Conservation (phyloP, 108 stramenopile species). For the Thalassiosira profunda region DNA sequence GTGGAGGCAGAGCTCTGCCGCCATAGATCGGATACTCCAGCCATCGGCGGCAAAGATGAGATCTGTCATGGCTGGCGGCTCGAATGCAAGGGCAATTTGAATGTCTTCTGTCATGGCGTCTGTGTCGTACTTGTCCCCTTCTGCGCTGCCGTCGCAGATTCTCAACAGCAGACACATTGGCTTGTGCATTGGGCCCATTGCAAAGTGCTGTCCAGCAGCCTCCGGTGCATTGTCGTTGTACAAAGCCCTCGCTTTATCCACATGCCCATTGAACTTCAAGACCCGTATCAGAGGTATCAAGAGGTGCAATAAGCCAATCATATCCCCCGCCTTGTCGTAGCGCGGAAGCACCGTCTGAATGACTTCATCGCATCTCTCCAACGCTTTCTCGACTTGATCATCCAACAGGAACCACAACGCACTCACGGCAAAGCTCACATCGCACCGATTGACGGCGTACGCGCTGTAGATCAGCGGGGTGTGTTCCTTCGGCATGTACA, state of each 20-base stretch:
- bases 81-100: slow-evolving; percentile 24
- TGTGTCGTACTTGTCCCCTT: slow-evolving; percentile 13
- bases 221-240: slow-evolving; percentile 12
- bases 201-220: slow-evolving; percentile 20
- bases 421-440: slow-evolving; percentile 15
- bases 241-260: slow-evolving; percentile 32
- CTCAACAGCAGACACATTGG: slow-evolving; percentile 38
- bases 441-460: slow-evolving; percentile 34
- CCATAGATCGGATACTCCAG: slow-evolving; percentile 14
- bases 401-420: slow-evolving; percentile 29
- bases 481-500: slow-evolving; percentile 31
- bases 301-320: slow-evolving; percentile 24
- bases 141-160: slow-evolving; percentile 34
- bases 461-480: slow-evolving; percentile 8
- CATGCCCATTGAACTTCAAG: slow-evolving; percentile 37
- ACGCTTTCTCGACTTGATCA: slow-evolving; percentile 25
- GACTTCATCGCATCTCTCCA: slow-evolving; percentile 33
- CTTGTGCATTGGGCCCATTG: slow-evolving; percentile 17
- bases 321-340: slow-evolving; percentile 27
- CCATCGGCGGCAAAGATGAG: slow-evolving; percentile 20
- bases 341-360: slow-evolving; percentile 19
- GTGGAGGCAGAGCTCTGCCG: slow-evolving; percentile 45
- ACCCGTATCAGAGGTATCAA: slow-evolving; percentile 25
- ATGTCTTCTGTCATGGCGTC: slow-evolving; percentile 29
- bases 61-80: slow-evolving; percentile 20